Evolutionary conservation across 345 rosid species (phyloP), one percentile per base, ranked within the genome.

Genomic region (Linum usitatissimum): DNA sequence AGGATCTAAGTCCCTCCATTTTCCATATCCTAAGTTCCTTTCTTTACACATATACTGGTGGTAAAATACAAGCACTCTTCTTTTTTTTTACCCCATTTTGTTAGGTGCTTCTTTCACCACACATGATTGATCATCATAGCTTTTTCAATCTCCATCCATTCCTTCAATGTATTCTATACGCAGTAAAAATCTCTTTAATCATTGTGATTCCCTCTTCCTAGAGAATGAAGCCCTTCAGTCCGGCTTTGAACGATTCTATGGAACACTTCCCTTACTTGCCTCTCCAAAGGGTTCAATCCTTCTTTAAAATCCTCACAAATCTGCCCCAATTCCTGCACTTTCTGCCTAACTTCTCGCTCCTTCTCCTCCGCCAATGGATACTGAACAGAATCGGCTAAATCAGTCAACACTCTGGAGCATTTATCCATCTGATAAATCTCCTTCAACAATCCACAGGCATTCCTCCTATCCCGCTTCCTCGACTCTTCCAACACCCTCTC

Each of bases 371-470:
- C 62, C 75, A 93, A 64, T 0, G 99, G 99, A 49, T 84, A 86
- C 45, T 86, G 84, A 64, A 80, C 69, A 0, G 85, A 83, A 71
- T 93, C 99, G 19, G 80, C 70, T 81, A 87, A 48, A 12, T 93
- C 96, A 12, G 70, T 76, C 87, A 93, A 71, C 67, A 70, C 40
- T 65, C 86, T 73, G 1, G 86, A 66, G 23, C 83, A 71, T 66
- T 69, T 85, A 65, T 93, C 99, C 67, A 93, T 86, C 69, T 65
- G 78, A 73, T 80, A 76, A 77, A 93, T 90, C 83, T 93, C 99
- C 63, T 70, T 86, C 78, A 93, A 73, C 79, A 93, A 66, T 8
- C 96, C 97, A 58, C 86, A 81, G 5, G 85, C 79, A 62, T 87
- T 84, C 72, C 78, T 82, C 83, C 90, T 78, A 0, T 90, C 94